Conservation (phyloP, 1,284 basidiomycete genomes). For the Schizophyllum commune region DNA sequence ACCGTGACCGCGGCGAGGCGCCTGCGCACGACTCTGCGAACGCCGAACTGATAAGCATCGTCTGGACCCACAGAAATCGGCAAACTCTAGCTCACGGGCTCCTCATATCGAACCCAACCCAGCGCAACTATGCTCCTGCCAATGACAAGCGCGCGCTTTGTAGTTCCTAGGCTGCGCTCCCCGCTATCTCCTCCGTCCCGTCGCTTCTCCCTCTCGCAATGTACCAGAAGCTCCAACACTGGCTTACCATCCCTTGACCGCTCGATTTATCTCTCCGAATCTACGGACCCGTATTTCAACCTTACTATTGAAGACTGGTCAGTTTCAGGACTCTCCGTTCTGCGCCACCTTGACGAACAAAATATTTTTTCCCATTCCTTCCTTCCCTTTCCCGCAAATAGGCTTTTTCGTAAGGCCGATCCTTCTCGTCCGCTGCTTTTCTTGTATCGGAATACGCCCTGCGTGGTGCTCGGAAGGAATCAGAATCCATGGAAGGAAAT, state of each 20-base stretch:
- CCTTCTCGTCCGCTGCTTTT: constrained; percentile 69
- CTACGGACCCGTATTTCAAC: constrained; percentile 89
- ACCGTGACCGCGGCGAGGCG: background rate
- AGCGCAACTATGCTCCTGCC: background rate
- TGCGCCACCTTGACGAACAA: background rate
- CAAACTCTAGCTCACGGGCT: too few relatives aligned
- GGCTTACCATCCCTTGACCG: constrained; percentile 10
- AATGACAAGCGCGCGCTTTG: background rate
- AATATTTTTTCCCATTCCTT: background rate
- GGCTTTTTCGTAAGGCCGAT: constrained; percentile 78
- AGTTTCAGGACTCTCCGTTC: constrained; percentile 17
- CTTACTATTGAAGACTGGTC: constrained; percentile 92
- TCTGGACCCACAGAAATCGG: too few relatives aligned
- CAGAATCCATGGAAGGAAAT: constrained; percentile 99
- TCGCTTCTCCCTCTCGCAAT: background rate
- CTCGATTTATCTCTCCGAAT: constrained; percentile 77
- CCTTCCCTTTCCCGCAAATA: constrained; percentile 21
- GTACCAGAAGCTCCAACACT: background rate
- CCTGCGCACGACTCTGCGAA: background rate
- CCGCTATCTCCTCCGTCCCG: background rate
- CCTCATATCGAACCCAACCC: too few relatives aligned
- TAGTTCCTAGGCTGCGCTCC: background rate
- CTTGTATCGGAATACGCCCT: constrained; percentile 85
- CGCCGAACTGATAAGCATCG: too few relatives aligned
- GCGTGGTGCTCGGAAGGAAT: constrained; percentile 92